Percentiles rank a stretch among this genome's conserved stretches.
Conservation (phyloP, 2,329 filamentous ascomycete species). For the Colletotrichum simmondsii region DNA sequence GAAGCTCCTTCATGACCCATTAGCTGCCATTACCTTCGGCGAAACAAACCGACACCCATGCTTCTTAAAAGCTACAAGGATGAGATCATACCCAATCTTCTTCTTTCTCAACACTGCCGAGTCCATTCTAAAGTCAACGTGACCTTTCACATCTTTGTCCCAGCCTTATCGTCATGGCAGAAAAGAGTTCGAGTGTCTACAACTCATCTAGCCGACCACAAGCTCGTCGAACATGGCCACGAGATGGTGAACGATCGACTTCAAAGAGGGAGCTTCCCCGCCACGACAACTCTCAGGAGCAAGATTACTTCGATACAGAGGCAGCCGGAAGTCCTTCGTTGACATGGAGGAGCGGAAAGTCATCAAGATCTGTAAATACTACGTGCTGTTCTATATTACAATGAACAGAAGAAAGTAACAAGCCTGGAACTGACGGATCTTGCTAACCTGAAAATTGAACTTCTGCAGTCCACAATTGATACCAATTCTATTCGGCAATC, state of each 20-base stretch:
- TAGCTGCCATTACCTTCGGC: no score
- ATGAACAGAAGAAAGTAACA: neutral
- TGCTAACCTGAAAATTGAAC: no score
- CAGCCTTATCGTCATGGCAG: neutral
- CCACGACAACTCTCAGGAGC: neutral
- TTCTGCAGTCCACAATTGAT: neutral
- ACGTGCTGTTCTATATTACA: neutral
- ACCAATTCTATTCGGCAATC: neutral
- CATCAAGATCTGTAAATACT: neutral
- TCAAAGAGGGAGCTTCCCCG: neutral
- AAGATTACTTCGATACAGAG: neutral
- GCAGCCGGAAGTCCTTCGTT: neutral
- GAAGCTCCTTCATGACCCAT: no score
- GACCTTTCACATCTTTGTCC: neutral
- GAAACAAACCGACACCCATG: no score
- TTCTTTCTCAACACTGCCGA: no score
- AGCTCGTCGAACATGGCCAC: neutral
- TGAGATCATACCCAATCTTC: no score
- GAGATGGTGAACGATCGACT: neutral
- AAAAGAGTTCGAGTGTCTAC: neutral
- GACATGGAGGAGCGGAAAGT: neutral
- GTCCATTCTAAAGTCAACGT: no score
- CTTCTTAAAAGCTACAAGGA: no score
- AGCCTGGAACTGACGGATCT: no score
- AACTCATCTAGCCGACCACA: neutral